Evolutionary conservation across 768 basidiomycete genomes (phyloP), one percentile per base, ranked within the genome.

Genomic region (Boletellus ananiceps): DNA sequence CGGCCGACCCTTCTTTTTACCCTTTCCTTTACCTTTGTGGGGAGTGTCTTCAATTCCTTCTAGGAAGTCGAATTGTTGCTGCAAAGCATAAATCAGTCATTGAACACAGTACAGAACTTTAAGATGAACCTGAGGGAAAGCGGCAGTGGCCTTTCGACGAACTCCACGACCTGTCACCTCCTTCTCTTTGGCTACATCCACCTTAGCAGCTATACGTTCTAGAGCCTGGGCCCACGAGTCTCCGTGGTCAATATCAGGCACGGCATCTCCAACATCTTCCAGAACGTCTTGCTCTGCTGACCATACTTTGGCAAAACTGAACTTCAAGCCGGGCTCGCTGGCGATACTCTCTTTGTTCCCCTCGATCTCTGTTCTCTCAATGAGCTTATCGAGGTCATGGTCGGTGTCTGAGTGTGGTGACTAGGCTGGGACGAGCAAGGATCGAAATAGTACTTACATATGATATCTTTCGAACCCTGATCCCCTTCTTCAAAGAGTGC

Each of bases 301-400:
- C 94, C 94, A 97, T 37, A 97, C 78, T 65, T 94, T 93, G 11
- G 94, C 93, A 60, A 94, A 95, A 6, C 80, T 80, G 64, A 97
- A 96, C 8, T 80, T 73, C 27, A 83, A 65, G 33, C 74, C 72
- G n/a, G 76, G 69, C 40, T 79, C 77, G 49, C 75, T 77, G 5
- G 73, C 63, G 16, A 68, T 65, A 43, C 77, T 75, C 45, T 77
- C 66, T 21, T 82, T 78, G 12, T 79, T 82, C 51, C 71, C 79
- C 52, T 91, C 86, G 44, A 77, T 72, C 64, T 93, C 88, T 0
- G 91, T 88, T 64, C 82, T 88, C 62, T 90, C 84, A 46, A 98
- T 88, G 21, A 97, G 79, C 38, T 81, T 86, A 44, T 93, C 85
- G 44, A 97, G 80, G 57, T 93, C 91, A 36, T 81, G 72, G 21